Evolutionary conservation across 306 rosid genomes (phyloP), one percentile per base, ranked within the genome.

Genomic region (Begonia fuchsioides): DNA sequence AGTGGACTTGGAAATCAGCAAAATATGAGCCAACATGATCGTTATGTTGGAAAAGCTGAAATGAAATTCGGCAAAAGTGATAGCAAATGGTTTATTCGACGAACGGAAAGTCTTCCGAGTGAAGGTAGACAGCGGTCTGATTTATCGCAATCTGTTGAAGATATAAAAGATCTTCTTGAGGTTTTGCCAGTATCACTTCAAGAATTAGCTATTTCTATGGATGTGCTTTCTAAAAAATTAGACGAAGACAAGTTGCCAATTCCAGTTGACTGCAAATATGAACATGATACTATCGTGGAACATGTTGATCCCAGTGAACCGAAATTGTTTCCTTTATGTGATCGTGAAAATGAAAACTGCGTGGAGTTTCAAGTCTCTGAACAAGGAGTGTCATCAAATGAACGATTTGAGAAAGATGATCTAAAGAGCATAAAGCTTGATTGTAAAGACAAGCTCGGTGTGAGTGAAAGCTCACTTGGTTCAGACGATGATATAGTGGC

Each of bases 101-200:
- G 54, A 40, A 17, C 55, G 0, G 73, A 49, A 58, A 77, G 76
- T 70, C 68, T 75, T 68, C 74, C 87, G 14, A 55, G 57, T 19
- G 47, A 26, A 38, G 10, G 56, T 48, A 39, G 19, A 19, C 53
- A 54, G 47, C 49, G 18, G 62, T 55, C 69, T 40, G 49, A 54
- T 15, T 16, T 57, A 32, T 39, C 79, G 50, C 76, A 5, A 44
- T 50, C 68, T 12, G 68, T 61, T 12, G 79, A 76, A 50, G 75
- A 59, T 54, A 53, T 74, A 59, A 84, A 72, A 61, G 97, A 81
- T 74, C 93, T 84, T 69, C 97, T 70, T 38, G 87, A 76, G 64
- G 75, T 84, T 43, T 59, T 76, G 57, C 80, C 79, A 12, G 44
- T 47, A 46, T 59, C 80, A 38, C 62, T 53, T 58, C 67, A 67